phyloP scores from a whole-genome alignment of 345 rosid genomes.

The Salix exigua region DNA sequence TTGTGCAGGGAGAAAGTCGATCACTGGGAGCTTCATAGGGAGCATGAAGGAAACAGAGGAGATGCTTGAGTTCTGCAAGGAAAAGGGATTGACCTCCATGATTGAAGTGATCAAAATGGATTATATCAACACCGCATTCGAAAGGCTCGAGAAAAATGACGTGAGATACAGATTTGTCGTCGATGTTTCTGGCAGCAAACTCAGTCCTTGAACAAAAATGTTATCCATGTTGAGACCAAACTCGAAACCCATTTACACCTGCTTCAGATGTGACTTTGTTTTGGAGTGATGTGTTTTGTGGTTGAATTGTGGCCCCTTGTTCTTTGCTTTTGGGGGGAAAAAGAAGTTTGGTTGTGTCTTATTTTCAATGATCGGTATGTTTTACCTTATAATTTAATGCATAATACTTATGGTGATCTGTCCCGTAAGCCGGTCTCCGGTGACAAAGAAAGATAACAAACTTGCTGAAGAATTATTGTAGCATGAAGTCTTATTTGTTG shows the following conservation, averaged over 20 bases:
- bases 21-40: slow-evolving; percentile 77
- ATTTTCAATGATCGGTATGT: background rate
- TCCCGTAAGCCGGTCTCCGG: background rate
- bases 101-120: slow-evolving; percentile 88
- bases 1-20: slow-evolving; percentile 60
- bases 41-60: slow-evolving; percentile 85
- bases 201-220: slow-evolving; percentile 26
- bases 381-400: background rate
- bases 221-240: background rate
- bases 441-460: background rate
- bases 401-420: background rate
- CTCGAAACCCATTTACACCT: background rate
- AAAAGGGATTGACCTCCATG: slow-evolving; percentile 56
- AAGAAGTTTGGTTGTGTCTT: background rate
- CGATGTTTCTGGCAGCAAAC: slow-evolving; percentile 85
- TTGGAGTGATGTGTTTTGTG: background rate
- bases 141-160: slow-evolving; percentile 87
- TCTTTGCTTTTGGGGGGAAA: background rate
- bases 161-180: slow-evolving; percentile 89
- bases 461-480: background rate
- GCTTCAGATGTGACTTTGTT: background rate
- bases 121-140: slow-evolving; percentile 70
- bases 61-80: slow-evolving; percentile 70
- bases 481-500: background rate
- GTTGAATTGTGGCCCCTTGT: background rate